Base-by-base conservation (phyloP, 2,329 filamentous ascomycete species). In the Trichoderma citrinoviride region DNA sequence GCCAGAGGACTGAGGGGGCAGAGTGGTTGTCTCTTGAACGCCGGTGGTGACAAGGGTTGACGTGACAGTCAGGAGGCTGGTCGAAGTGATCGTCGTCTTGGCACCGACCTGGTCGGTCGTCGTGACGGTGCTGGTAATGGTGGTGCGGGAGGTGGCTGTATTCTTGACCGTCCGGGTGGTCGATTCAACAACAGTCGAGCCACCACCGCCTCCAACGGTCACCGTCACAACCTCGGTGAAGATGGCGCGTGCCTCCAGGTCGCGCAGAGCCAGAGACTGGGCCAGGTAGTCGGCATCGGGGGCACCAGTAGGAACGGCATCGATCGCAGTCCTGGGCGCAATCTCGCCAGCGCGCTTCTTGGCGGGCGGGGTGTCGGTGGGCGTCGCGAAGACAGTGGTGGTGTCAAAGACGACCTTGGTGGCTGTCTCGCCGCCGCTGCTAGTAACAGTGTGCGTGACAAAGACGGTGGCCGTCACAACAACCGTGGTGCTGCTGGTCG, bases 361-460 rank as follows among this genome's bases (percentile, higher is more conserved):
- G 15, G 47, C 17, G 25, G 43, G 21, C 2, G 43, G 23, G 19
- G 12, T 37, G 33, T 37, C 33, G 33, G 47, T 47, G 41, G 60
- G 41, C 41, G 61, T 55, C 1, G 72, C 70, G 60, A 70, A 69
- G 44, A 72, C 56, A 10, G 77, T 79, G 3, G 71, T 73, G 1
- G 78, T 79, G 56, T 70, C 69, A 52, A 73, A 79, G 49, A 75
- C 69, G 25, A 72, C 77, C 47, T 65, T 71, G 8, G 78, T 79
- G 41, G 77, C 76, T 14, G 75, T 77, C 6, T 74, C 70, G 40
- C 71, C 71, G 57, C 76, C 72, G 62, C 68, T 72, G 64, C 70
- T 73, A 57, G 78, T 79, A 61, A 78, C 72, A 61, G 77, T 79
- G 21, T 68, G 71, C 41, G 77, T 78, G 23, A 77, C 69, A 56